phyloP scores from a whole-genome alignment of 2,329 filamentous ascomycete species.

The Trichoderma breve region DNA sequence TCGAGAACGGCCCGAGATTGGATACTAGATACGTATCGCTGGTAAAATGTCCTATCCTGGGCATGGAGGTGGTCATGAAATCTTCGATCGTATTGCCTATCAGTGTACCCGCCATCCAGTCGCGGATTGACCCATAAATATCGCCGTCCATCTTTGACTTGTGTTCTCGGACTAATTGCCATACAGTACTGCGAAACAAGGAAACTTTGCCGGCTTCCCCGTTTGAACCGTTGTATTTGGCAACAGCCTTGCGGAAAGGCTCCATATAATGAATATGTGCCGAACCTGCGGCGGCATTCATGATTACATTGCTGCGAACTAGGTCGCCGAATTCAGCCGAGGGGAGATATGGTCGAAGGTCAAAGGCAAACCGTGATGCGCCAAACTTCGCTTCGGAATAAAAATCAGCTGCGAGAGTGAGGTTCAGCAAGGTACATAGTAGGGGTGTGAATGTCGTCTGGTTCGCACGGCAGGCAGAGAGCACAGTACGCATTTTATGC shows the following conservation, averaged over 20 bases:
- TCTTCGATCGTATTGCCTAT: neutral
- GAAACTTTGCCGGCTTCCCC: neutral
- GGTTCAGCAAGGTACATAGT: neutral
- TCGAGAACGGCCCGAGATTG: neutral
- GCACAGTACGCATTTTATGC: neutral
- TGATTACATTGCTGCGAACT: neutral
- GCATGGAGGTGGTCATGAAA: neutral
- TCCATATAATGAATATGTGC: neutral
- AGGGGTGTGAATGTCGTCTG: neutral
- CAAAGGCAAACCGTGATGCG: neutral
- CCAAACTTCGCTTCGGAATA: neutral
- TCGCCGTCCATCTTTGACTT: neutral
- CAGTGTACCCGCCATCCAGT: neutral
- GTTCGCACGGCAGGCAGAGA: neutral
- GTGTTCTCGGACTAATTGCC: neutral
- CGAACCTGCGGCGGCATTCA: neutral
- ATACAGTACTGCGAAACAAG: neutral
- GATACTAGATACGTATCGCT: neutral
- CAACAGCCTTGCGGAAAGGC: neutral
- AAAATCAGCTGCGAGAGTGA: neutral
- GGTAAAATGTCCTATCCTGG: neutral
- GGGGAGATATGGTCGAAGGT: neutral
- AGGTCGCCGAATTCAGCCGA: neutral
- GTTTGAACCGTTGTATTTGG: neutral
- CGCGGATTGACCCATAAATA: neutral